Evolutionary conservation across 176 grass and related monocot genomes (phyloP).

Genomic region (Aegilops sharonensis): DNA sequence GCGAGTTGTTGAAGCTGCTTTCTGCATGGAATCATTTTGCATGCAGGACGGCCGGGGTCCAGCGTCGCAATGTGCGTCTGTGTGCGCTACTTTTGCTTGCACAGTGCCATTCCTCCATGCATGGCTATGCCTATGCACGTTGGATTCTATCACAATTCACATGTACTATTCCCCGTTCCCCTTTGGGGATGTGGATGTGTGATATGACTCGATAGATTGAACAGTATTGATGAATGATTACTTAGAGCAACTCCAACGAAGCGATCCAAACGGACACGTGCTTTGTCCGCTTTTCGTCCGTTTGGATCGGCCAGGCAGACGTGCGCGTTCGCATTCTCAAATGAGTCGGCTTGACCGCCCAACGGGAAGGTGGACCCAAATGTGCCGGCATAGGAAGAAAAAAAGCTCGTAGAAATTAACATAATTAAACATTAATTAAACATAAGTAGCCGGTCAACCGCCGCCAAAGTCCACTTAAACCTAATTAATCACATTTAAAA

Average conservation of each 20-base stretch:
- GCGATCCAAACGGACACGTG: neutral
- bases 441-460: too few species aligned
- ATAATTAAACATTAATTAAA: too few species aligned
- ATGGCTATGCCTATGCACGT: neutral
- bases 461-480: too few species aligned
- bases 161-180: neutral
- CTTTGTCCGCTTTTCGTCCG: too few species aligned
- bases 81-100: conserved; percentile 1
- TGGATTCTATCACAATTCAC: neutral
- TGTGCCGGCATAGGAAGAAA: too few species aligned
- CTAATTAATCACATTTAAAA: too few species aligned
- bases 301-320: too few species aligned
- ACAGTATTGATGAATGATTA: neutral
- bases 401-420: too few species aligned
- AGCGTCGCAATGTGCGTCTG: neutral
- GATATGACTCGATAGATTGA: neutral
- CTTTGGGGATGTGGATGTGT: neutral
- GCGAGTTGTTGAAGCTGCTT: conserved; percentile 17
- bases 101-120: conserved; percentile 2
- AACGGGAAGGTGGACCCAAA: too few species aligned
- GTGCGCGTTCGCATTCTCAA: too few species aligned
- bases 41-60: neutral
- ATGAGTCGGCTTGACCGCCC: too few species aligned
- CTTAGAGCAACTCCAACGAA: too few species aligned
- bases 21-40: conserved; percentile 40